Percentiles rank a stretch among this genome's conserved stretches.
These are phyloP conservation scores for Senecio squalidus DNA, from an alignment of 140 eudicot genomes.

Conservation along the genomic window DNA sequence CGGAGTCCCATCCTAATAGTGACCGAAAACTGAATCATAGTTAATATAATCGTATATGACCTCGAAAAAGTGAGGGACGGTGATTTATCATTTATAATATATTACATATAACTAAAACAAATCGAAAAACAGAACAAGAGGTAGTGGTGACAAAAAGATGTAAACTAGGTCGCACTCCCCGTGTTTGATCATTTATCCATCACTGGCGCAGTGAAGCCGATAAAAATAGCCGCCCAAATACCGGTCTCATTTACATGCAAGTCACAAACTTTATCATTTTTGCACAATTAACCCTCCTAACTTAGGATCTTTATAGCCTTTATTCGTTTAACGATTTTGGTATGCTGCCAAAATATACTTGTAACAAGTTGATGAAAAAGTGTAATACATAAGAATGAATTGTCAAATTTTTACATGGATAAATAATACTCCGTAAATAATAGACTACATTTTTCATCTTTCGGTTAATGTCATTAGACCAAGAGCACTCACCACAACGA, in stretches of 20 bases:
- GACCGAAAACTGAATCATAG: too few relatives aligned
- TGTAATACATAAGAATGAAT: too few relatives aligned
- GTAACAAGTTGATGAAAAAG: constrained; percentile 11
- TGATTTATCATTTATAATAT: background rate
- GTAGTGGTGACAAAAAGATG: constrained; percentile 22
- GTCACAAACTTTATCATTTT: constrained; percentile 1
- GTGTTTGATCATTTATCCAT: constrained; percentile 27
- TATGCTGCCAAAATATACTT: background rate
- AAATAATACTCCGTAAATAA: too few relatives aligned
- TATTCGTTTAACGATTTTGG: background rate
- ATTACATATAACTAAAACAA: background rate
- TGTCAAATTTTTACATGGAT: too few relatives aligned
- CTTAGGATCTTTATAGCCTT: background rate
- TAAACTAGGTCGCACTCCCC: constrained; percentile 26
- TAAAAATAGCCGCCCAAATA: constrained; percentile 36
- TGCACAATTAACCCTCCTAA: constrained; percentile 4
- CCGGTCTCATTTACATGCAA: constrained; percentile 23
- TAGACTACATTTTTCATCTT: too few relatives aligned
- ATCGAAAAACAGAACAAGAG: background rate
- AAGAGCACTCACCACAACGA: too few relatives aligned
- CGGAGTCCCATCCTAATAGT: too few relatives aligned
- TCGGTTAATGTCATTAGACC: too few relatives aligned
- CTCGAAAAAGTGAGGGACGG: too few relatives aligned
- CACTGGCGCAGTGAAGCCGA: constrained; percentile 26
- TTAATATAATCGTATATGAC: too few relatives aligned